Conservation (phyloP, 2,329 filamentous ascomycete genomes). For the Furcasterigmium sp. region DNA sequence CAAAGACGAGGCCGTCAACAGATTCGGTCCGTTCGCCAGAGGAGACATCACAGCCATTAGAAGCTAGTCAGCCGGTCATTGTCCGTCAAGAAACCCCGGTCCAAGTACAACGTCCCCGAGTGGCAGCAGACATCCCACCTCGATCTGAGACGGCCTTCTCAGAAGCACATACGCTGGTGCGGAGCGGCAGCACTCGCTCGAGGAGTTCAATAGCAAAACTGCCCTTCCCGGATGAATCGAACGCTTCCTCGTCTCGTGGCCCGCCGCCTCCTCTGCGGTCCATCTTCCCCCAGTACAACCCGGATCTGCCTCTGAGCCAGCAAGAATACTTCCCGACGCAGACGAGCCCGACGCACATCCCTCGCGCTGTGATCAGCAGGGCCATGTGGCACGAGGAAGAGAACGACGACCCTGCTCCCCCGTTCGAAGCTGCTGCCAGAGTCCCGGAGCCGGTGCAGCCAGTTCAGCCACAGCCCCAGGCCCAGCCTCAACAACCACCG, state of each 20-base stretch:
- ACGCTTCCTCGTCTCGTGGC: slow-evolving; percentile 18
- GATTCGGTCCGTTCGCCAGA: slow-evolving; percentile 13
- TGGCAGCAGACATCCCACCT: slow-evolving; percentile 34
- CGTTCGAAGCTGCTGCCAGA: slow-evolving; percentile 9
- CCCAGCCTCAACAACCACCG: slow-evolving; percentile 19
- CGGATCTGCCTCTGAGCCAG: slow-evolving; percentile 56
- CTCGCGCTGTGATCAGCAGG: slow-evolving; percentile 59
- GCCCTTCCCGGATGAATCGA: slow-evolving; percentile 32
- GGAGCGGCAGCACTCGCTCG: slow-evolving; percentile 43
- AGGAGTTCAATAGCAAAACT: slow-evolving; percentile 54
- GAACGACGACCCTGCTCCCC: slow-evolving; percentile 11
- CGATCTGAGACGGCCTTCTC: slow-evolving; percentile 47
- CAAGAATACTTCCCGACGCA: slow-evolving; percentile 69
- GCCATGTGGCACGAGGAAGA: slow-evolving; percentile 48
- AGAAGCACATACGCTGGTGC: slow-evolving; percentile 42
- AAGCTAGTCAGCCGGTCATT: too few relatives aligned
- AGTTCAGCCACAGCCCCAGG: slow-evolving; percentile 13
- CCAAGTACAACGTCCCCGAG: slow-evolving; percentile 32
- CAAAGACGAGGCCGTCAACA: slow-evolving; percentile 24
- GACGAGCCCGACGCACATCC: slow-evolving; percentile 57
- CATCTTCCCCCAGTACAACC: slow-evolving; percentile 74
- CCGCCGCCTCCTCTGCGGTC: slow-evolving; percentile 50
- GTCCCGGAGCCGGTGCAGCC: slow-evolving; percentile 11
- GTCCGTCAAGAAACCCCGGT: background rate
- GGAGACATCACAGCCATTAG: slow-evolving; percentile 6